Evolutionary conservation across 495 filamentous ascomycete genomes (phyloP).

Genomic region (Emericellopsis terricola): DNA sequence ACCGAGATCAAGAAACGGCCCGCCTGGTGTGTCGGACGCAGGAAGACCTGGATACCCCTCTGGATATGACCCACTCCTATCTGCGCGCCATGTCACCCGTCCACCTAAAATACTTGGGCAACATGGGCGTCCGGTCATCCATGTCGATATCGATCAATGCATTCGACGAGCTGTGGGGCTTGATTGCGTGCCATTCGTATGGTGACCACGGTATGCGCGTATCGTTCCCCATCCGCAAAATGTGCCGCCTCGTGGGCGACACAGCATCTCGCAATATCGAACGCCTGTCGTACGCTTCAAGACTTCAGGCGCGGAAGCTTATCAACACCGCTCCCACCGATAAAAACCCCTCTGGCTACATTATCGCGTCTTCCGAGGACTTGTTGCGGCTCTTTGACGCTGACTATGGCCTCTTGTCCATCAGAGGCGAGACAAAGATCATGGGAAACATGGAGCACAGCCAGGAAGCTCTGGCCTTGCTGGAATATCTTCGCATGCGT

Average conservation of each 20-base stretch:
- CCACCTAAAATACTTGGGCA: slow-evolving; percentile 72
- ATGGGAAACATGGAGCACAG: slow-evolving; percentile 56
- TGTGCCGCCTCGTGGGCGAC: slow-evolving; percentile 86
- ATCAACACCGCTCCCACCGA: slow-evolving; percentile 66
- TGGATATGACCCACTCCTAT: slow-evolving; percentile 77
- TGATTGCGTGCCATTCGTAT: slow-evolving; percentile 80
- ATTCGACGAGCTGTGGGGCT: slow-evolving; percentile 72
- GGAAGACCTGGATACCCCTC: slow-evolving; percentile 56
- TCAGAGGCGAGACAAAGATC: slow-evolving; percentile 76
- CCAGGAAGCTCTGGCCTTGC: slow-evolving; percentile 70
- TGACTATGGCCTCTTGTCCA: slow-evolving; percentile 74
- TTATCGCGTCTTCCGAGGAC: slow-evolving; percentile 81
- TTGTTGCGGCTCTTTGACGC: slow-evolving; percentile 73
- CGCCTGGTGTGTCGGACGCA: slow-evolving; percentile 65
- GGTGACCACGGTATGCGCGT: slow-evolving; percentile 68
- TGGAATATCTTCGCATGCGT: slow-evolving; percentile 72
- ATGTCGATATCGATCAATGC: slow-evolving; percentile 92
- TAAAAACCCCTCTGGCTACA: slow-evolving; percentile 78
- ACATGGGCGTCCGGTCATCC: slow-evolving; percentile 79
- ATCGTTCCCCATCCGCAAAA: slow-evolving; percentile 78
- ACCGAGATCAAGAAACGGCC: slow-evolving; percentile 56
- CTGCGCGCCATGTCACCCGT: slow-evolving; percentile 85
- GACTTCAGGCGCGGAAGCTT: slow-evolving; percentile 64
- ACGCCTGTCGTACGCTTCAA: slow-evolving; percentile 68
- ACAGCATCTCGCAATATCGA: slow-evolving; percentile 79